Conservation (phyloP, 805 yeast species). For the Suhomyces canberraensis region DNA sequence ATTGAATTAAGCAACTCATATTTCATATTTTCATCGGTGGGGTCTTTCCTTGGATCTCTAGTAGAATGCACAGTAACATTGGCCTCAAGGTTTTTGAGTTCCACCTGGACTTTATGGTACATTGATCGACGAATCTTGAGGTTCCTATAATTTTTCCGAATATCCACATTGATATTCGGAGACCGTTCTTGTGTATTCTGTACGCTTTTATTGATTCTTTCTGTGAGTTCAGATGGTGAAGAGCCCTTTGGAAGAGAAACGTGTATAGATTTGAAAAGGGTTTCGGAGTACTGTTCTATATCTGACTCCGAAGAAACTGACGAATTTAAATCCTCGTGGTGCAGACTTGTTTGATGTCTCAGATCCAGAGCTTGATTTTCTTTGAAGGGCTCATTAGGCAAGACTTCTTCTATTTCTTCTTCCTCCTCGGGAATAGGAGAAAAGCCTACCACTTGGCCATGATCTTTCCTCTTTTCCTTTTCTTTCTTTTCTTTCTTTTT, state of each 20-base stretch:
- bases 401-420: not conserved
- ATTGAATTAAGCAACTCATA: slow-evolving; percentile 50
- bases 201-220: slow-evolving; percentile 48
- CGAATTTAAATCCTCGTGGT: not conserved
- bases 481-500: slow-evolving; percentile 10
- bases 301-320: not conserved
- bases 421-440: not conserved
- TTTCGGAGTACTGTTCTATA: slow-evolving; percentile 32
- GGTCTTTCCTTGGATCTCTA: slow-evolving; percentile 43
- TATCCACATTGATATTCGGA: slow-evolving; percentile 21
- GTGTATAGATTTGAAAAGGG: slow-evolving; percentile 76
- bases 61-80: slow-evolving; percentile 44
- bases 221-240: slow-evolving; percentile 46
- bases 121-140: slow-evolving; percentile 65
- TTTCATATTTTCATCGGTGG: slow-evolving; percentile 27
- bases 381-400: too few relatives aligned
- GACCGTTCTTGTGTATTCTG: slow-evolving; percentile 13
- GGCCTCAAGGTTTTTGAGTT: slow-evolving; percentile 51
- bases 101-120: slow-evolving; percentile 55
- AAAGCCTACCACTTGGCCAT: not conserved
- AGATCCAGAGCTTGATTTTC: too few relatives aligned
- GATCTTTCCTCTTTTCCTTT: not conserved
- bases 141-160: slow-evolving; percentile 38
- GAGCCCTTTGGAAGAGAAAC: slow-evolving; percentile 53
- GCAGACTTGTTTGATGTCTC: not conserved